A percentile compares a stretch with the other conserved stretches of the same genome.
These are phyloP conservation scores for Agrostemma githago DNA, from an alignment of 148 eudicot species.

Conservation along the genomic window DNA sequence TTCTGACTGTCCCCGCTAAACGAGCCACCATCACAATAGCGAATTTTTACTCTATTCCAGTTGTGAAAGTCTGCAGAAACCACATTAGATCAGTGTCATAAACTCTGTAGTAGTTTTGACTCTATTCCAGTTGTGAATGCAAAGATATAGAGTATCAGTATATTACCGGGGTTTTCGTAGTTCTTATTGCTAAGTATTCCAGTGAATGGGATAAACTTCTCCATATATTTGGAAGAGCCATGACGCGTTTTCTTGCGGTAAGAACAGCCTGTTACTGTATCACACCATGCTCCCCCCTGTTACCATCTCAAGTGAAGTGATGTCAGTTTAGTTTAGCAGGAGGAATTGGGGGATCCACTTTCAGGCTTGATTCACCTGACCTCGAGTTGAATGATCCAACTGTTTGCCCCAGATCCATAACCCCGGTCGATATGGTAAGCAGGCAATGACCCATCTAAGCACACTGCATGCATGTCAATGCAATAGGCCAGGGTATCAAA, in stretches of 20 bases:
- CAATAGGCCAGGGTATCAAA: not conserved
- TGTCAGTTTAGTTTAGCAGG: conserved; percentile 11
- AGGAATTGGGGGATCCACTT: not conserved
- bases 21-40: conserved; percentile 97
- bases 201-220: conserved; percentile 64
- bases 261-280: conserved; percentile 63
- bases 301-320: conserved; percentile 19
- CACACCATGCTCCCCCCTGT: conserved; percentile 99
- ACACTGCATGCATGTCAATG: conserved; percentile 40
- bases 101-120: not conserved
- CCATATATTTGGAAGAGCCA: conserved; percentile 76
- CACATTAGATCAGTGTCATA: not conserved
- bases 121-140: not conserved
- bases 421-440: conserved; percentile 91
- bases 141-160: no score
- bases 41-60: conserved; percentile 94
- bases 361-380: conserved; percentile 27
- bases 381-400: conserved; percentile 96
- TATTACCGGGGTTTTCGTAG: conserved; percentile 69
- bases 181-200: conserved; percentile 86
- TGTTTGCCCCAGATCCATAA: conserved; percentile 80
- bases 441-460: conserved; percentile 95
- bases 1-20: conserved; percentile 77
- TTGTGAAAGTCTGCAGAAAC: conserved; percentile 72
- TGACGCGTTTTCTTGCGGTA: conserved; percentile 81